Evolutionary conservation across 139 green algal species (phyloP).

Genomic region (Chlorella sp.): DNA sequence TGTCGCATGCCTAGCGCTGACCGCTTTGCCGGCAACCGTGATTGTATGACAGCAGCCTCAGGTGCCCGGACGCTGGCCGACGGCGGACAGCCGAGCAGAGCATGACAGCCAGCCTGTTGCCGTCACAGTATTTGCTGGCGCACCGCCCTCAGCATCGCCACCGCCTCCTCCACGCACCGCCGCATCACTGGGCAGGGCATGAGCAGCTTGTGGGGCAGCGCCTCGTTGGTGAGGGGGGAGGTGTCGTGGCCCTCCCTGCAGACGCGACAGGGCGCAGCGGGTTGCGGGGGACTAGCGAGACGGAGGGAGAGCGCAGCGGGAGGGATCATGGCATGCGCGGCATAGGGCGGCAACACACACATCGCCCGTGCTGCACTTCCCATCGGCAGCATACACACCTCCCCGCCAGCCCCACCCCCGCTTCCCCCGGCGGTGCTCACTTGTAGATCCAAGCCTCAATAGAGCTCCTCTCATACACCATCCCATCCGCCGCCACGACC

Average conservation of each 20-base stretch:
- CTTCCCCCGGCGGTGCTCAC: neutral
- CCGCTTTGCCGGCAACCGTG: too few species aligned
- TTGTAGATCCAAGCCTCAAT: conserved; percentile 47
- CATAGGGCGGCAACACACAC: too few species aligned
- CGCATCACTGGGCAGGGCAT: conserved; percentile 5
- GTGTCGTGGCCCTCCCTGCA: conserved; percentile 11
- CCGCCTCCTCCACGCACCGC: neutral
- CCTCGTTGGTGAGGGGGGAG: neutral
- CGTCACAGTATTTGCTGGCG: neutral
- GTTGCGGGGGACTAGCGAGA: too few species aligned
- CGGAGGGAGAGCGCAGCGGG: neutral
- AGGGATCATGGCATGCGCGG: neutral
- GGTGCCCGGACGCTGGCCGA: too few species aligned
- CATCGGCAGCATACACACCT: too few species aligned
- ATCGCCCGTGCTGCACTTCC: too few species aligned
- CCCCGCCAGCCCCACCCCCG: too few species aligned
- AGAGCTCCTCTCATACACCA: conserved; percentile 43
- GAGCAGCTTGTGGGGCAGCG: conserved; percentile 15
- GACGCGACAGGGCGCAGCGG: too few species aligned
- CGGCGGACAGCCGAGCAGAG: too few species aligned
- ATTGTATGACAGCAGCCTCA: too few species aligned
- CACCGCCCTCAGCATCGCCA: neutral
- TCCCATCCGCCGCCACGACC: conserved; percentile 45
- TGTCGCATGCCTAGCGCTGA: too few species aligned
- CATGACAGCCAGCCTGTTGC: too few species aligned